phyloP scores from a whole-genome alignment of 371 early-diverging fungal genomes.

The Saksenaea oblongispora region DNA sequence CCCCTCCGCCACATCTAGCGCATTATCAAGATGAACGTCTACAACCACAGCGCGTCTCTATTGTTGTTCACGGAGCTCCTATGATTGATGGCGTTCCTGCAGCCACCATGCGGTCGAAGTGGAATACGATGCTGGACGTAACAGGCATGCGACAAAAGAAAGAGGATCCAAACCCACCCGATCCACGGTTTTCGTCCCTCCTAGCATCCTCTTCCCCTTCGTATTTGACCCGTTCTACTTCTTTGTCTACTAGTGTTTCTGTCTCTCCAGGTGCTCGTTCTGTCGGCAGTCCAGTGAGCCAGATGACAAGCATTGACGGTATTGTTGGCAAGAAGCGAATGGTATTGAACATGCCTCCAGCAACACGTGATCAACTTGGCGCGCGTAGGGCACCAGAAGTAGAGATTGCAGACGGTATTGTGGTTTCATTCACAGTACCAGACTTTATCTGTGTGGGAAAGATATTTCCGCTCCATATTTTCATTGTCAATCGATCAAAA shows the following conservation, averaged over 20 bases:
- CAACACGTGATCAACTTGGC: slow-evolving; percentile 6
- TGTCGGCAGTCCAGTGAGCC: slow-evolving; percentile 36
- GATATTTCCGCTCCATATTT: slow-evolving; percentile 71
- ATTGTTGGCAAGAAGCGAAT: slow-evolving; percentile 29
- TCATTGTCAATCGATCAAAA: slow-evolving; percentile 75
- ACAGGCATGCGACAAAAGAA: slow-evolving; percentile 50
- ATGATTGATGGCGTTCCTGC: slow-evolving; percentile 53
- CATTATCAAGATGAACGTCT: slow-evolving; percentile 36
- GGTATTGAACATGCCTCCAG: slow-evolving; percentile 8
- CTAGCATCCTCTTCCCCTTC: slow-evolving; percentile 13
- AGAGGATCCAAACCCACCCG: slow-evolving; percentile 36
- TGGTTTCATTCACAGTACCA: slow-evolving; percentile 65
- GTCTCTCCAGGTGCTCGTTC: slow-evolving; percentile 46
- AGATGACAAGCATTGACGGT: slow-evolving; percentile 18
- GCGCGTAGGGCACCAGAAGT: slow-evolving; percentile 31
- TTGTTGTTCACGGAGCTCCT: slow-evolving; percentile 59
- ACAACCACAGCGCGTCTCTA: slow-evolving; percentile 60
- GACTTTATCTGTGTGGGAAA: slow-evolving; percentile 50
- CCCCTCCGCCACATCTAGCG: slow-evolving; percentile 16
- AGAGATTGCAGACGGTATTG: slow-evolving; percentile 59
- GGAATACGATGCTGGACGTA: slow-evolving; percentile 71
- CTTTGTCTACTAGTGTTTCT: slow-evolving; percentile 21
- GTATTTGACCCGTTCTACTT: slow-evolving; percentile 6
- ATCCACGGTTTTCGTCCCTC: slow-evolving; percentile 26
- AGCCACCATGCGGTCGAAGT: slow-evolving; percentile 60